These are phyloP conservation scores for Quercus engelmannii DNA, from an alignment of 306 rosid genomes.

Conservation along the genomic window DNA sequence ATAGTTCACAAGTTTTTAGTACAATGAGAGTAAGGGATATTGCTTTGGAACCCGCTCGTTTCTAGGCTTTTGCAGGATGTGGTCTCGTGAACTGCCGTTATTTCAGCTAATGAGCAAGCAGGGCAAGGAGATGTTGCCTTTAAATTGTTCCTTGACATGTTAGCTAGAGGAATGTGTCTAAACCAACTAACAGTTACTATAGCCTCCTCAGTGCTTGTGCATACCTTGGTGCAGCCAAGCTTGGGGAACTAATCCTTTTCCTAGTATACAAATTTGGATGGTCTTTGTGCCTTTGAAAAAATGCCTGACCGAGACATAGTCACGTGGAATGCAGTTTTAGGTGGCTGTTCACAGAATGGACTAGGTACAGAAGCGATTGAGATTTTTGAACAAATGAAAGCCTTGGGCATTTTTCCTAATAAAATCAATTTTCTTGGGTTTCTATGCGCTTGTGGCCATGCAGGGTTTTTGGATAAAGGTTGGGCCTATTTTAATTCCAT, in stretches of 20 bases:
- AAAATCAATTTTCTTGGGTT: constrained; percentile 30
- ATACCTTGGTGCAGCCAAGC: constrained; percentile 13
- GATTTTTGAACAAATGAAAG: constrained; percentile 31
- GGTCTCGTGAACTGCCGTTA: constrained; percentile 37
- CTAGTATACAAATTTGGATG: constrained; percentile 27
- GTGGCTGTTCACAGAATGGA: constrained; percentile 32
- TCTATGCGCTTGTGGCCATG: constrained; percentile 33
- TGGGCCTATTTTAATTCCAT: constrained; percentile 29
- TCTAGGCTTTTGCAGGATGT: constrained; percentile 26
- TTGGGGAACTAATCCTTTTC: constrained; percentile 33
- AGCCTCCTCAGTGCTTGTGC: constrained; percentile 33
- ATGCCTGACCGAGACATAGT: constrained; percentile 24
- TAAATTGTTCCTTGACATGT: constrained; percentile 26
- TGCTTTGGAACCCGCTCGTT: constrained; percentile 28
- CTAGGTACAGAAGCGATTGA: constrained; percentile 18
- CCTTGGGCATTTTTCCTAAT: constrained; percentile 13
- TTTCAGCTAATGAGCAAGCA: constrained; percentile 33
- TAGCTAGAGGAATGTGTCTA: constrained; percentile 18
- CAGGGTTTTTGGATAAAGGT: constrained; percentile 26
- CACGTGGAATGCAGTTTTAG: constrained; percentile 38
- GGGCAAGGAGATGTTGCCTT: constrained; percentile 22
- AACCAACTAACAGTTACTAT: constrained; percentile 10
- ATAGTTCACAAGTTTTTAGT: constrained; percentile 12
- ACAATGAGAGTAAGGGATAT: constrained; percentile 18
- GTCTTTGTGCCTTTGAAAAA: constrained; percentile 22